Percentiles rank a stretch among this genome's conserved stretches.
Conservation (phyloP, 306 rosid species). For the Myrica gale region DNA sequence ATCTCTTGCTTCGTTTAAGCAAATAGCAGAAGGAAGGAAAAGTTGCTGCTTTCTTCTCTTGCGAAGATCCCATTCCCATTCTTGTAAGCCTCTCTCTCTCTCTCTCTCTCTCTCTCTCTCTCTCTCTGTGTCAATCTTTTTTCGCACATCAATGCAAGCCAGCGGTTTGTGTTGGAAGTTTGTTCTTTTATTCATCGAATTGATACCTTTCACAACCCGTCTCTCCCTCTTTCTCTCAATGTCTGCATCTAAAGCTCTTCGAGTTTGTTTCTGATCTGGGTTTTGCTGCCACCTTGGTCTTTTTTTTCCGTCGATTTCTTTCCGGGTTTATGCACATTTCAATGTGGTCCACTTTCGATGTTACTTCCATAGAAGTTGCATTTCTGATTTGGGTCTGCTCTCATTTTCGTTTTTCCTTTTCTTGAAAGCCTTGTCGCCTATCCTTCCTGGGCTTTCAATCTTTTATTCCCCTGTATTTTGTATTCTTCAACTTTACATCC, state of each 20-base stretch:
- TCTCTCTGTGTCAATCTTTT: neutral
- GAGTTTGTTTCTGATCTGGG: conserved; percentile 10
- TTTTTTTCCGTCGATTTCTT: neutral
- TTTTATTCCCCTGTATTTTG: neutral
- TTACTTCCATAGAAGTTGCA: neutral
- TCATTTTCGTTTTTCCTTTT: neutral
- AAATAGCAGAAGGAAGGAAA: conserved; percentile 25
- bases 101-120: conserved; percentile 17
- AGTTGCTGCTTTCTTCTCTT: conserved; percentile 40
- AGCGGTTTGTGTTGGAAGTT: neutral
- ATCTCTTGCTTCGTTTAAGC: conserved; percentile 57
- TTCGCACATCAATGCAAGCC: neutral
- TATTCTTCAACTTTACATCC: conserved; percentile 5
- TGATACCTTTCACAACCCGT: neutral
- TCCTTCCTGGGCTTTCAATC: conserved; percentile 11
- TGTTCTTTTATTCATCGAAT: neutral
- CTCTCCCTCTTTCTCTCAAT: neutral
- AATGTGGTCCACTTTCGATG: conserved; percentile 1
- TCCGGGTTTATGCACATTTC: neutral
- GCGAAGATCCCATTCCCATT: conserved; percentile 39
- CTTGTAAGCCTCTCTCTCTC: conserved; percentile 32
- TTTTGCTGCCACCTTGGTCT: conserved; percentile 1
- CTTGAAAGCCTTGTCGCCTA: neutral
- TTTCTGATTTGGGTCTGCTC: conserved; percentile 19
- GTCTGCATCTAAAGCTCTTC: neutral